Conservation (phyloP, 2,329 filamentous ascomycete genomes). For the Diaporthe sp. region DNA sequence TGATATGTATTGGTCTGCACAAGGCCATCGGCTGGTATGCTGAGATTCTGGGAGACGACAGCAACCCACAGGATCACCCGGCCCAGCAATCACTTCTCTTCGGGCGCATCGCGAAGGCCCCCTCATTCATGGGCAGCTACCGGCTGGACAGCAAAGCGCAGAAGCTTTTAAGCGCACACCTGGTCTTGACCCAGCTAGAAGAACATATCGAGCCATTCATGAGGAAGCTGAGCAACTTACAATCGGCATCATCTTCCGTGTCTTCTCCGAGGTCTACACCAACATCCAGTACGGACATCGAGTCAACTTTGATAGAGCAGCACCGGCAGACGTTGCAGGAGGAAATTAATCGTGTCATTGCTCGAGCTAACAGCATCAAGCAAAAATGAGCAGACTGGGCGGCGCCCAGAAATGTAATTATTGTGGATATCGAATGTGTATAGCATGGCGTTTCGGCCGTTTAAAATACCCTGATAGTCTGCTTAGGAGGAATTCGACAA, state of each 20-base stretch:
- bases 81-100: constrained; percentile 6
- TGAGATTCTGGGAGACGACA: constrained; percentile 12
- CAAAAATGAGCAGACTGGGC: background rate
- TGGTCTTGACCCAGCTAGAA: constrained; percentile 13
- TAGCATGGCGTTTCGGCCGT: constrained; percentile 7
- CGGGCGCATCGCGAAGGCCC: background rate
- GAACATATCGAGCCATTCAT: constrained; percentile 11
- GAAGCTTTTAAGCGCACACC: background rate
- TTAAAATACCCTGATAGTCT: background rate
- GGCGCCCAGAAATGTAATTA: background rate
- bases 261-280: background rate
- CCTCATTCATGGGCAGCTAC: constrained; percentile 9
- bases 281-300: background rate
- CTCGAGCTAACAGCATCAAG: constrained; percentile 14
- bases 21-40: constrained; percentile 16
- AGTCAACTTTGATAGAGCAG: background rate
- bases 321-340: background rate
- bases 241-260: background rate
- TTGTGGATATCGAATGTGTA: background rate
- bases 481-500: background rate
- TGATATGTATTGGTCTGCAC: background rate
- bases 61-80: background rate
- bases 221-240: constrained; percentile 2
- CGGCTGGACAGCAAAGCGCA: constrained; percentile 6
- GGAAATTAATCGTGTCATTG: background rate